phyloP scores from a whole-genome alignment of 1,139 yeast species.

The Blastobotrys petasosporus region DNA sequence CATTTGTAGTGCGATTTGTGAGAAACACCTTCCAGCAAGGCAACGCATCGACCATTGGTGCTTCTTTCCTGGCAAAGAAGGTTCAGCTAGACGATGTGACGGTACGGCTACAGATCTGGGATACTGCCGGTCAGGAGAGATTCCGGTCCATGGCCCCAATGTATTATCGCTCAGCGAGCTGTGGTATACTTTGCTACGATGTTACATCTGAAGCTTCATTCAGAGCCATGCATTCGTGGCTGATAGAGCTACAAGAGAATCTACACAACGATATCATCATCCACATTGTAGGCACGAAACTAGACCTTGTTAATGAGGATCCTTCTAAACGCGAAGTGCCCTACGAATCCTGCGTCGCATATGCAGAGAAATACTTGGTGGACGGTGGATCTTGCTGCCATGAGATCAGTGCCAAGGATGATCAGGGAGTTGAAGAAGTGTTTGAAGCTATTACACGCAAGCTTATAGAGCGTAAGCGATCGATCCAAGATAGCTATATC shows the following conservation, averaged over 20 bases:
- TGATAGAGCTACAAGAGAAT: constrained; percentile 80
- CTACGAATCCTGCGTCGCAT: constrained; percentile 34
- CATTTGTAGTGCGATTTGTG: constrained; percentile 81
- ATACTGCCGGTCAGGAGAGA: constrained; percentile 91
- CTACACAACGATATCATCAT: constrained; percentile 75
- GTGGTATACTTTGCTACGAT: constrained; percentile 87
- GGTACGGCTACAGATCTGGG: constrained; percentile 90
- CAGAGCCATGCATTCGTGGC: constrained; percentile 87
- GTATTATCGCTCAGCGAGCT: constrained; percentile 92
- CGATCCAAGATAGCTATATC: constrained; percentile 22
- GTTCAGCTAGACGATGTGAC: constrained; percentile 80
- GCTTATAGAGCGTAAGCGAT: constrained; percentile 23
- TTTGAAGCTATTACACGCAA: constrained; percentile 34
- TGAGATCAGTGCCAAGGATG: constrained; percentile 36
- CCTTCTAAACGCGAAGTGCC: constrained; percentile 35
- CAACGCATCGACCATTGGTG: constrained; percentile 91
- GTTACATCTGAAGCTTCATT: constrained; percentile 90
- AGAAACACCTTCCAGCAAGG: constrained; percentile 88
- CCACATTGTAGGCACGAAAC: constrained; percentile 84
- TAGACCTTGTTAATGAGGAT: constrained; percentile 48
- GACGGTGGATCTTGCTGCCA: constrained; percentile 32
- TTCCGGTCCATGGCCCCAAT: constrained; percentile 91
- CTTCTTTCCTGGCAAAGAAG: constrained; percentile 86
- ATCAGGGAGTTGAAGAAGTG: constrained; percentile 35
- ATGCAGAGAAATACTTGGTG: constrained; percentile 30